Conservation (phyloP, 768 basidiomycete species). For the Amanita exitialis region DNA sequence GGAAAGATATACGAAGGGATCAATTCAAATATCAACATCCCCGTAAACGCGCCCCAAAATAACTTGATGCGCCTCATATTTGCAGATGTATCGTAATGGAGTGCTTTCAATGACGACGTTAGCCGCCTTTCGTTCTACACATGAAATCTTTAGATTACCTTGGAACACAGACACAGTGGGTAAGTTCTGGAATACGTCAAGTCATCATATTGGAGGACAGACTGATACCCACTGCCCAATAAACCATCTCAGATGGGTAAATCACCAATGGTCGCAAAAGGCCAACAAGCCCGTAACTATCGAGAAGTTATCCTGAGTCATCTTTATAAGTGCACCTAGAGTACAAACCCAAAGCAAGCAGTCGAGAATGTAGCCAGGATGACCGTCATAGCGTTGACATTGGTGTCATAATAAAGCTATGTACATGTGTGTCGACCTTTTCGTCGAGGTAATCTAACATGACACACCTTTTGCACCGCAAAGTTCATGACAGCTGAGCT, state of each 20-base stretch:
- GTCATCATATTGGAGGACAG: background rate
- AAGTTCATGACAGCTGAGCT: conserved; percentile 50
- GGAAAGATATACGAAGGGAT: conserved; percentile 55
- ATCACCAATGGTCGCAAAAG: conserved; percentile 47
- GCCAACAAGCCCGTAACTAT: conserved; percentile 52
- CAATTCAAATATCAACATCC: conserved; percentile 44
- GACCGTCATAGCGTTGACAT: conserved; percentile 43
- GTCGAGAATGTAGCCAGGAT: conserved; percentile 56
- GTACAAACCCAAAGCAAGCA: conserved; percentile 45
- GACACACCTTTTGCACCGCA: conserved; percentile 42
- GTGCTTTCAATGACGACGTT: background rate
- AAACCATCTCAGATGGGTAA: conserved; percentile 57
- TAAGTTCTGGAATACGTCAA: conserved; percentile 26
- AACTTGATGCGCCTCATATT: conserved; percentile 40
- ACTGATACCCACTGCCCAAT: conserved; percentile 34
- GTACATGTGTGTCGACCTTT: background rate
- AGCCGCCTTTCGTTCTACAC: background rate
- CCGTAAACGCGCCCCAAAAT: conserved; percentile 42
- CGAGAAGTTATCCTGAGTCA: background rate
- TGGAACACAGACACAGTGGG: conserved; percentile 51
- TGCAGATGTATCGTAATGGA: conserved; percentile 27
- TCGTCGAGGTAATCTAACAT: background rate
- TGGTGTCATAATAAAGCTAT: conserved; percentile 49
- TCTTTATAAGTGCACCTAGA: background rate
- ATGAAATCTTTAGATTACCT: conserved; percentile 26